Evolutionary conservation across 2,329 filamentous ascomycete genomes (phyloP).

Genomic region (Raffaelea albimanens): DNA sequence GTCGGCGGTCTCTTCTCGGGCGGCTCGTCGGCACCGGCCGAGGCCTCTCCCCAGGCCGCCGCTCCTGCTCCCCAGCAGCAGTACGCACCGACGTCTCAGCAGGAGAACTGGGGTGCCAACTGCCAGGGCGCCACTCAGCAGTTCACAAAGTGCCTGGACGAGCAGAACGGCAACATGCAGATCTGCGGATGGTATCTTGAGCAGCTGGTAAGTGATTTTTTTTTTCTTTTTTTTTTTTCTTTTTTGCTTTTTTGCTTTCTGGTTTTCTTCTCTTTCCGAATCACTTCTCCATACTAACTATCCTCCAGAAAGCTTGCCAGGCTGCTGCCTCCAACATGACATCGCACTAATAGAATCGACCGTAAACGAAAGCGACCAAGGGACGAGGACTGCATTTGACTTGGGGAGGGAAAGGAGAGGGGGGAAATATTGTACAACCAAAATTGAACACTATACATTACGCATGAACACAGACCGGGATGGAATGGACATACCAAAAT

Average conservation of each 20-base stretch:
- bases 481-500: too few relatives aligned
- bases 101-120: slow-evolving; percentile 50
- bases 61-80: slow-evolving; percentile 35
- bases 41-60: slow-evolving; percentile 37
- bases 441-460: too few relatives aligned
- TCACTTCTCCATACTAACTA: slow-evolving; percentile 3
- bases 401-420: too few relatives aligned
- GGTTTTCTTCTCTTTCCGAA: not conserved
- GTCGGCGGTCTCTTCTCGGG: slow-evolving; percentile 83
- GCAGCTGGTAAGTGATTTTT: slow-evolving; percentile 60
- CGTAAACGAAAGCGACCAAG: too few relatives aligned
- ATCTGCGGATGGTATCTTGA: slow-evolving; percentile 98
- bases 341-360: slow-evolving; percentile 45
- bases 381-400: too few relatives aligned
- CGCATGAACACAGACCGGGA: too few relatives aligned
- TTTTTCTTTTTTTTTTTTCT: slow-evolving; percentile 19
- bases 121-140: slow-evolving; percentile 72
- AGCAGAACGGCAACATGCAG: slow-evolving; percentile 85
- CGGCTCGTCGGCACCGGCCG: slow-evolving; percentile 44
- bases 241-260: not conserved
- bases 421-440: too few relatives aligned
- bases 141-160: slow-evolving; percentile 95
- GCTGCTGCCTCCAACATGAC: slow-evolving; percentile 48
- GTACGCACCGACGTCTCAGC: slow-evolving; percentile 24
- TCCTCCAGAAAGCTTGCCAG: slow-evolving; percentile 66